Evolutionary conservation across 1,139 yeast species (phyloP), one percentile per base, ranked within the genome.

Genomic region (Martiniozyma asiatica): DNA sequence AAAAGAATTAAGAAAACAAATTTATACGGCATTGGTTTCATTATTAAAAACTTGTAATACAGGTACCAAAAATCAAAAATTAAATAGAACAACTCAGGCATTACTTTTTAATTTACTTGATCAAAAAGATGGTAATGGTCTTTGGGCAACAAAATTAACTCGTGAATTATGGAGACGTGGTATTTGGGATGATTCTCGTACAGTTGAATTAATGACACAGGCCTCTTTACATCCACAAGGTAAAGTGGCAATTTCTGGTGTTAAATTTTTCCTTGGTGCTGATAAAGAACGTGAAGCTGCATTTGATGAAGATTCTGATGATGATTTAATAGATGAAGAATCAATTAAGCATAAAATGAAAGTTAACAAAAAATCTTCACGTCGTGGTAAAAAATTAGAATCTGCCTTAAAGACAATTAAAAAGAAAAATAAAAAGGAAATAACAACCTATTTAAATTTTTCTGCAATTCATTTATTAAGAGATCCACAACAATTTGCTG

Each of bases 401-500:
- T 59, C 58, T 35, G 94, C 93, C 2, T 66, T 74, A 25, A 78
- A 79, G 48, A 53, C 66, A 3, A 54, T 78, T 39, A 79, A 80
- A 55, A 73, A 72, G 56, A 65, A 61, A 41, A 52, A 56, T 25
- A 50, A 67, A 13, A 68, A 65, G 39, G 65, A 62, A 34, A 59
- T 65, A n/a, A 73, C 79, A n/a, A 72, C 82, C 0, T 81, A 74
- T 45, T 65, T 89, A 46, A 92, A 92, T 52, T 92, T 89, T 57
- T 77, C 93, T 27, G 98, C 98, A 25, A 77, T 92, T 33, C 98
- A 89, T 56, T 59, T 89, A 37, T 64, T 89, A 34, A 72, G 96
- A 53, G 98, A 89, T 51, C 98, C 99, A 9, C 99, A 92, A 55
- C 95, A 95, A 6, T 89, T 89, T 58, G 95, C 97, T 5, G 98